These are phyloP conservation scores for Russula lepida DNA, from an alignment of 768 basidiomycete genomes.

Conservation along the genomic window DNA sequence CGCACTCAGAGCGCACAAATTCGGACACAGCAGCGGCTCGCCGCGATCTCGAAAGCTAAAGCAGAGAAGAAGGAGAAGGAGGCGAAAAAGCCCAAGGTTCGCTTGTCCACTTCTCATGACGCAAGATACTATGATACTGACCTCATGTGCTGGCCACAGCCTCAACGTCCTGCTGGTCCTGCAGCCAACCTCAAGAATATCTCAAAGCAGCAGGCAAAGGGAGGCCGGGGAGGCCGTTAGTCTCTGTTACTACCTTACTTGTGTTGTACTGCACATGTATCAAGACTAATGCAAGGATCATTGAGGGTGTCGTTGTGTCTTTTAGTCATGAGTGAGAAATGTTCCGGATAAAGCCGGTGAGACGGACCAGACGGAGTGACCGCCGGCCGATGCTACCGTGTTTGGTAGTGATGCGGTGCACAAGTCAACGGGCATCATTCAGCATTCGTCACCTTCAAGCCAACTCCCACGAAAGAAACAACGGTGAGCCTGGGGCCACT, in stretches of 20 bases:
- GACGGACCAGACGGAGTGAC: background rate
- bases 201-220: conserved; percentile 96
- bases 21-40: conserved; percentile 69
- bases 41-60: conserved; percentile 92
- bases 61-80: conserved; percentile 96
- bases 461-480: conserved; percentile 1
- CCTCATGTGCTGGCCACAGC: conserved; percentile 30
- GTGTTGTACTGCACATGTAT: conserved; percentile 13
- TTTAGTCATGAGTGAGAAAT: background rate
- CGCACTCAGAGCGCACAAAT: conserved; percentile 86
- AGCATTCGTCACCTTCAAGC: conserved; percentile 3
- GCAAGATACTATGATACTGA: too few species aligned
- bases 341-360: background rate
- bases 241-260: conserved; percentile 5
- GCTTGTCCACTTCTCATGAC: conserved; percentile 21
- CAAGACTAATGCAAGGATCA: conserved; percentile 5
- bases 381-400: conserved; percentile 3
- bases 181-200: conserved; percentile 64
- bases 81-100: conserved; percentile 77
- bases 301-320: background rate
- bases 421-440: background rate
- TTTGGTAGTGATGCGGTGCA: background rate
- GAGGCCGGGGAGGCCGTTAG: conserved; percentile 72
- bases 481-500: conserved; percentile 15
- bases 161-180: conserved; percentile 42